Evolutionary conservation across 2,329 filamentous ascomycete genomes (phyloP), one percentile per base, ranked within the genome.

Genomic region (Tothia fuscella): DNA sequence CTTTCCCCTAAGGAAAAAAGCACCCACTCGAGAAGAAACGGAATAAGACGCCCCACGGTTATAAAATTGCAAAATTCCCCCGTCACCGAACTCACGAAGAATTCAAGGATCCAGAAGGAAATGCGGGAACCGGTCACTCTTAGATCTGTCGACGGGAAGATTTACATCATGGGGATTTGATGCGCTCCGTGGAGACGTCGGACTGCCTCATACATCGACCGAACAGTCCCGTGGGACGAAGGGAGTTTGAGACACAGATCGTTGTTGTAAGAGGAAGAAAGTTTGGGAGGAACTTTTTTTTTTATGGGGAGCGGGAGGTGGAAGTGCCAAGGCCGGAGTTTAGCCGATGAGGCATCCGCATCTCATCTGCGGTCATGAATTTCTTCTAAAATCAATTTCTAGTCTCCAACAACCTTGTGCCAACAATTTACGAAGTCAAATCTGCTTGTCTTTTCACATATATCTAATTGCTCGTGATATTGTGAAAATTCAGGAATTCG

Each of bases 131-230:
- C 16, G 17, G 9, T 42, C 26, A 14, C 25, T 44, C 42, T 44
- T 13, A 44, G 28, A 44, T 14, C 42, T 41, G 42, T 34, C 42
- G 37, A 44, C 37, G 26, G 37, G 37, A 42, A 21, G 42, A 44
- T 26, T 44, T n/a, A 41, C 36, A 44, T 21, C 42, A 44, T 19
- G 19, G 25, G 28, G 21, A 24, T n/a, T 32, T 7, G 17, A 29
- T 44, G 42, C n/a, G 35, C 29, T 34, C 21, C 42, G 9, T 43
- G 16, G 35, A 9, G 22, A 22, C 24, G 25, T 38, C 41, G 40
- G 38, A 22, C 22, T 41, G 39, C 39, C 4, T 9, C 26, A 17
- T 22, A 14, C 22, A n/a, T 25, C 21, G 22, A 29, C 26, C 25
- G 21, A 25, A 4, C 17, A 37, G 22, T 13, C 10, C 6, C 14